phyloP scores from a whole-genome alignment of 768 basidiomycete genomes.

The Pisolithus orientalis region DNA sequence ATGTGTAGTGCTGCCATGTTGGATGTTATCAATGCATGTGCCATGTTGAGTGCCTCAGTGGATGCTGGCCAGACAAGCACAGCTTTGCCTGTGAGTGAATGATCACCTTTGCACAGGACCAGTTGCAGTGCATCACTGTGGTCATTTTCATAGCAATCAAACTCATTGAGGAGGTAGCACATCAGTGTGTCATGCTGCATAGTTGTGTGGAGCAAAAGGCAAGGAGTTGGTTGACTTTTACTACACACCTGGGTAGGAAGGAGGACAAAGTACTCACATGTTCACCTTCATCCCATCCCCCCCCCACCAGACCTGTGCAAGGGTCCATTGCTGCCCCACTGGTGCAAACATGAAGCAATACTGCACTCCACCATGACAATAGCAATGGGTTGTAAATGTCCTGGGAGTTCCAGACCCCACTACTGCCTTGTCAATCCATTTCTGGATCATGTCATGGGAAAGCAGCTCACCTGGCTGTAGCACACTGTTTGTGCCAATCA shows the following conservation, averaged over 20 bases:
- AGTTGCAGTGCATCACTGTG: constrained; percentile 12
- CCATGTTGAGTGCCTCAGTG: background rate
- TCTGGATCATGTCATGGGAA: constrained; percentile 18
- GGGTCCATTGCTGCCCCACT: constrained; percentile 28
- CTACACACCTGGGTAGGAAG: background rate
- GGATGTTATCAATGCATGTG: background rate
- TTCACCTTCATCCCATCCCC: constrained; percentile 37
- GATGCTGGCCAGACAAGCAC: background rate
- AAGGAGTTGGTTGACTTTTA: background rate
- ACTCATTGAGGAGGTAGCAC: constrained; percentile 23
- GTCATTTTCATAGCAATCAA: constrained; percentile 20
- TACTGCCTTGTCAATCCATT: constrained; percentile 12
- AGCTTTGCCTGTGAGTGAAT: background rate
- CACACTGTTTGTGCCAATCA: constrained; percentile 14
- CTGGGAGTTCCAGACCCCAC: constrained; percentile 5
- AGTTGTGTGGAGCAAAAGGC: background rate
- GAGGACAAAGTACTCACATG: constrained; percentile 26
- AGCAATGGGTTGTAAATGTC: constrained; percentile 22
- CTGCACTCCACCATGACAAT: constrained; percentile 21
- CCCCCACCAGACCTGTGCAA: constrained; percentile 35
- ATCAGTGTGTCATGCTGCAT: constrained; percentile 2
- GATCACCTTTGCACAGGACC: background rate
- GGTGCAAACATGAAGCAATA: constrained; percentile 29
- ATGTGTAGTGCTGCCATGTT: background rate
- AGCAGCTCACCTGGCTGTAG: constrained; percentile 14